Base-by-base conservation (phyloP, 2,329 filamentous ascomycete species). In the Stemphylium beticola region DNA sequence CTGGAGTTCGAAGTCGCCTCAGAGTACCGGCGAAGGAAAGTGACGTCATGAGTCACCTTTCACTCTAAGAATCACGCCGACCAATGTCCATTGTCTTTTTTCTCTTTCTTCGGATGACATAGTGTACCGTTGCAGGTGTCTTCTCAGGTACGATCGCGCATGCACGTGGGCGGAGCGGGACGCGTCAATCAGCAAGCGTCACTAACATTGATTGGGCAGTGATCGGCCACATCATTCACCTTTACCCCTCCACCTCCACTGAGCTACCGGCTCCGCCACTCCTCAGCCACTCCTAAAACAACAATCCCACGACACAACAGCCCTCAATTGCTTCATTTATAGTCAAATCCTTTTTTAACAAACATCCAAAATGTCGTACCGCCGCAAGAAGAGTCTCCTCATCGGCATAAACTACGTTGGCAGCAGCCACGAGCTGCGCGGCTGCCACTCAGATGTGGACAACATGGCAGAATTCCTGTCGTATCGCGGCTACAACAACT, bases 381-480 rank as follows among this genome's bases (percentile, higher is more conserved):
- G 51, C 42, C 58, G 68, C 32, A 74, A 73, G 53, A 83, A 83
- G 65, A 78, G 79, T 11, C 78, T 83, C 12, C 75, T 84, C 40
- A 82, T 83, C 42, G 81, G 82, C 14, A 83, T 83, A 66, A 83
- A 83, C 66, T 82, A 82, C 59, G 70, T 72, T 15, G 76, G 76
- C 59, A 75, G 73, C 37, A 34, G 70, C n/a, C 77, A 82, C 49
- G 68, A 70, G 22, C 72, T 83, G 2, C 71, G 76, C 52, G 81
- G 81, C 50, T 83, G 81, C 58, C 78, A 81, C 58, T 72, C 78
- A 33, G 80, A 82, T 54, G 77, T 81, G n/a, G 66, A 78, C 51
- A 82, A 82, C 64, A 74, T 83, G 64, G 71, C 74, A 15, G 74
- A 80, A 37, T 82, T 82, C 44, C 71, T 81, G 10, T 66, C 66